A percentile compares a stretch with the other conserved stretches of the same genome.
Evolutionary conservation across 495 filamentous ascomycete genomes (phyloP).

Genomic region (Hyphodiscus hymeniophilus): DNA sequence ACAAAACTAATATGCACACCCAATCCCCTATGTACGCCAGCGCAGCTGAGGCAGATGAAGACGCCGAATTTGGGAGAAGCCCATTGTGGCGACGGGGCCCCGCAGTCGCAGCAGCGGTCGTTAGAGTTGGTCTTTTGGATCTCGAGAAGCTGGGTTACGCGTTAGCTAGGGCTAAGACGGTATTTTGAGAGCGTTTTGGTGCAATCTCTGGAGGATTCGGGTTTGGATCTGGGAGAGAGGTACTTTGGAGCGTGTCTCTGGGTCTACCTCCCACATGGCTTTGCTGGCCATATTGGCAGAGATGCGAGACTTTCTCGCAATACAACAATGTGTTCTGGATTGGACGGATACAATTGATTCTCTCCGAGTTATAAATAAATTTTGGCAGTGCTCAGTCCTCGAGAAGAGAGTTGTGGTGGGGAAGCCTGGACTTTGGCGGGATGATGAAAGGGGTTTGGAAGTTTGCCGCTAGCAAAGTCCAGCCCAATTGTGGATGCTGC

Average conservation of each 20-base stretch:
- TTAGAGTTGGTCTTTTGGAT: slow-evolving; percentile 85
- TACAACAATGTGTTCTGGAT: neutral
- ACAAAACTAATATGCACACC: slow-evolving; percentile 99
- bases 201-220: slow-evolving; percentile 3
- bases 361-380: too few species aligned
- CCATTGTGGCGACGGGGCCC: slow-evolving; percentile 94
- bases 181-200: too few species aligned
- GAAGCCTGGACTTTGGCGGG: too few species aligned
- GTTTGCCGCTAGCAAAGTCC: neutral
- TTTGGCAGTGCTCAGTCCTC: too few species aligned
- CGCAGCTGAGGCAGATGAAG: slow-evolving; percentile 96
- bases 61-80: slow-evolving; percentile 63
- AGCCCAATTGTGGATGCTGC: neutral
- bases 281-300: slow-evolving; percentile 9
- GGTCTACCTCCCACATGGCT: slow-evolving; percentile 95
- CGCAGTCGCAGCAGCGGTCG: slow-evolving; percentile 86
- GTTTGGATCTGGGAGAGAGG: neutral
- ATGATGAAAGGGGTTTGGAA: slow-evolving; percentile 5
- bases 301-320: neutral
- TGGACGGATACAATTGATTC: too few species aligned
- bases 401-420: too few species aligned
- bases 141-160: slow-evolving; percentile 29
- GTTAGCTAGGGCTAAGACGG: neutral
- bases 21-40: slow-evolving; percentile 86
- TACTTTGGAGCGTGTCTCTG: slow-evolving; percentile 90